Evolutionary conservation across 2,329 filamentous ascomycete genomes (phyloP).

Genomic region (Aureobasidium sp.): DNA sequence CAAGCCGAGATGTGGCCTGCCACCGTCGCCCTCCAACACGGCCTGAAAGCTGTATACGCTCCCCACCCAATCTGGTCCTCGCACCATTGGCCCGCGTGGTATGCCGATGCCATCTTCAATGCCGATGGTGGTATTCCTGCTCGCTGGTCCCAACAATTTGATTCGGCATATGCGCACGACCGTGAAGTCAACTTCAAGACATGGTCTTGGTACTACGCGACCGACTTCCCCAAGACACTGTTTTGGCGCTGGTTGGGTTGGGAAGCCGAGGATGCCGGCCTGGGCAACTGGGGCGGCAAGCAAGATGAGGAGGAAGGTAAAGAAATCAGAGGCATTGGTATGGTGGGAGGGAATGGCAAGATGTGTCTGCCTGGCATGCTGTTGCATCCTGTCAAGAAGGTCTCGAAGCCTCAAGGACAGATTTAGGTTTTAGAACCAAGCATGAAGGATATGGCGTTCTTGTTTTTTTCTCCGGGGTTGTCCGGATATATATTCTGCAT

Average conservation of each 20-base stretch:
- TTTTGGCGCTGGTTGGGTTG: slow-evolving; percentile 84
- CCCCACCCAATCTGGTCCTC: slow-evolving; percentile 87
- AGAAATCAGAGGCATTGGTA: slow-evolving; percentile 31
- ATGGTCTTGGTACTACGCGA: slow-evolving; percentile 87
- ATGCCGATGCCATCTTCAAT: slow-evolving; percentile 74
- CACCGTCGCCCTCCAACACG: slow-evolving; percentile 80
- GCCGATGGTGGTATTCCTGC: slow-evolving; percentile 52
- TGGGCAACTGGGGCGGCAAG: slow-evolving; percentile 51
- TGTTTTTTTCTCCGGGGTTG: too few relatives aligned
- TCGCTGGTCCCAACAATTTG: slow-evolving; percentile 37
- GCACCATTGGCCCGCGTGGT: slow-evolving; percentile 73
- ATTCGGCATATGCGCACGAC: slow-evolving; percentile 47
- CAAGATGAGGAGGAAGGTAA: slow-evolving; percentile 17
- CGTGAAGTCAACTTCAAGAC: slow-evolving; percentile 84
- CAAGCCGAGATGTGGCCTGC: slow-evolving; percentile 97
- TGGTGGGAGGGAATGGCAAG: slow-evolving; percentile 53
- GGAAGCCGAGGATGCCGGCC: slow-evolving; percentile 68
- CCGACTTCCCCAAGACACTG: slow-evolving; percentile 70
- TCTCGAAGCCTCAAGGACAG: slow-evolving; percentile 13
- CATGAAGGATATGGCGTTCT: not conserved
- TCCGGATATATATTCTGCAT: too few relatives aligned
- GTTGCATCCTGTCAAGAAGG: slow-evolving; percentile 72
- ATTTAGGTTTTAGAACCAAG: not conserved
- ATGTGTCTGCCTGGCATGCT: slow-evolving; percentile 91
- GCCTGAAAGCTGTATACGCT: slow-evolving; percentile 83